Conservation (phyloP, 306 rosid species). For the Fragaria vesca region DNA sequence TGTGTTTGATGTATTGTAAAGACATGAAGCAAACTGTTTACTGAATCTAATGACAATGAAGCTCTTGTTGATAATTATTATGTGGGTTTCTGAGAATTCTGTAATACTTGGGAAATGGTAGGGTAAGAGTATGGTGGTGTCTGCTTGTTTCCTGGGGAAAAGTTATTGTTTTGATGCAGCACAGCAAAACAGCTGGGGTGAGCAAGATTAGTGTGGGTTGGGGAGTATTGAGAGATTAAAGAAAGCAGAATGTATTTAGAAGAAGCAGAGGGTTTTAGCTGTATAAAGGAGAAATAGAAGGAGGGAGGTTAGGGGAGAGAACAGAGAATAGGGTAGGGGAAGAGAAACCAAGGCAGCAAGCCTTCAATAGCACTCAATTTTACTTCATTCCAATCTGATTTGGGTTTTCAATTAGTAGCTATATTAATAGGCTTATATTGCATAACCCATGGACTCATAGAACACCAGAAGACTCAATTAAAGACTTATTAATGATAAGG, state of each 20-base stretch:
- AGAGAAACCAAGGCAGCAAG: background rate
- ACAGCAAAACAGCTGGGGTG: background rate
- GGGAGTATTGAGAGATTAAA: background rate
- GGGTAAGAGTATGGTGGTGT: background rate
- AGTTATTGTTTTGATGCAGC: background rate
- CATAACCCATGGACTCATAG: too few species aligned
- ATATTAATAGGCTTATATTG: too few species aligned
- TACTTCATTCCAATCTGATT: too few species aligned
- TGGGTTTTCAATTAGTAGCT: too few species aligned
- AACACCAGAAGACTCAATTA: too few species aligned
- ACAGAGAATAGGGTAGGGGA: too few species aligned
- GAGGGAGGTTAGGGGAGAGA: background rate
- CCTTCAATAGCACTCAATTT: background rate
- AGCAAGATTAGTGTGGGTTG: background rate
- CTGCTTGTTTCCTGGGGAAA: background rate
- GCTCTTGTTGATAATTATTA: background rate
- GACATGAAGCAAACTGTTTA: background rate
- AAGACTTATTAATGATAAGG: too few species aligned
- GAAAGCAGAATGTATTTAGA: background rate
- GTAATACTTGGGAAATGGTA: background rate
- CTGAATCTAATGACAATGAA: background rate
- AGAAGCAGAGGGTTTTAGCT: background rate
- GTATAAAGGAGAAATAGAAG: background rate
- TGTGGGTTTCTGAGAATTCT: background rate
- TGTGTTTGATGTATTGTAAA: background rate